Percentiles rank a stretch among this genome's conserved stretches.
These are phyloP conservation scores for Panicum hallii DNA, from an alignment of 202 grass and related monocot genomes.

Conservation along the genomic window DNA sequence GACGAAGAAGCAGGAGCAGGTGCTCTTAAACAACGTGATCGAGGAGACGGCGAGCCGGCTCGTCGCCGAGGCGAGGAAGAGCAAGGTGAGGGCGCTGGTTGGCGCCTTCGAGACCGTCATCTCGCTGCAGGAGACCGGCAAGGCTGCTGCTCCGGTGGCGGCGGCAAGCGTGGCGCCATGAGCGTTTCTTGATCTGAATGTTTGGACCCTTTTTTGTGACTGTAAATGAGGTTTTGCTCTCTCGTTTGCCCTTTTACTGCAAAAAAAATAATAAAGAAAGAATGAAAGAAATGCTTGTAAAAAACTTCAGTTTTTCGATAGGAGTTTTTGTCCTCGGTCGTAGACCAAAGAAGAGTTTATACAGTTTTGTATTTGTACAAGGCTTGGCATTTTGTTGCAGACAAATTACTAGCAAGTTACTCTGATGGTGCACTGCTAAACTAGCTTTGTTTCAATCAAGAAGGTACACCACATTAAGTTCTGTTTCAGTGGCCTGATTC, in stretches of 20 bases:
- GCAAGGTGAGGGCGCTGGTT: conserved; percentile 93
- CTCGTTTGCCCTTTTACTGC: background rate
- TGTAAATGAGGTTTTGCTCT: background rate
- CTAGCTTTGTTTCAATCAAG: no score
- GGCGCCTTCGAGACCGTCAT: conserved; percentile 92
- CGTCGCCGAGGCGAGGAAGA: conserved; percentile 61
- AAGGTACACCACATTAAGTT: no score
- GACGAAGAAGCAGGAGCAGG: conserved; percentile 48
- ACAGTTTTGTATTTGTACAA: background rate
- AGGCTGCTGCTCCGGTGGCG: background rate
- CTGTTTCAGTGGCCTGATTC: background rate
- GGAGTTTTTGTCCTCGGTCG: background rate
- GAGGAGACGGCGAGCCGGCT: conserved; percentile 87
- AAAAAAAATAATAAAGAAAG: background rate
- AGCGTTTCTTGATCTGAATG: conserved; percentile 21
- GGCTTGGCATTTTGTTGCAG: conserved; percentile 13
- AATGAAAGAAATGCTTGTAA: background rate
- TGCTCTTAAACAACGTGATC: conserved; percentile 84
- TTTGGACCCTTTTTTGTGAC: background rate
- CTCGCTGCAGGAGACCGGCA: conserved; percentile 75
- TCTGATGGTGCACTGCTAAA: background rate
- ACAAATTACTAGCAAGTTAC: background rate
- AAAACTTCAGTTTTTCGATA: background rate
- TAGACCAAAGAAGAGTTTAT: background rate
- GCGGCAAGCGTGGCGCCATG: conserved; percentile 12